These are phyloP conservation scores for Astragalus glycyphyllos DNA, from an alignment of 306 rosid genomes.

Conservation along the genomic window DNA sequence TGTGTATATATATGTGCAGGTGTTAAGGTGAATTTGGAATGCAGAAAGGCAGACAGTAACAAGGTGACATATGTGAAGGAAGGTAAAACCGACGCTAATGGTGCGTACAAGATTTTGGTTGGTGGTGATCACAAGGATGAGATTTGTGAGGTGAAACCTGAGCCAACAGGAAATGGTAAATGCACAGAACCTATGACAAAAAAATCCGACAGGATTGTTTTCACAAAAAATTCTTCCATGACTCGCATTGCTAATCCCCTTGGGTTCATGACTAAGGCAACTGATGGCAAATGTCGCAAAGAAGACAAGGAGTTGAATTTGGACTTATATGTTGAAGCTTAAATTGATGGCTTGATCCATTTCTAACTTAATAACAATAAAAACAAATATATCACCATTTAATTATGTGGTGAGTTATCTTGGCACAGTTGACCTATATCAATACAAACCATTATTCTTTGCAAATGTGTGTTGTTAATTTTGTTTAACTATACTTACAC, in stretches of 20 bases:
- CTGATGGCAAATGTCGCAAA: slow-evolving; percentile 15
- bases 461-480: slow-evolving; percentile 1
- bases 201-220: slow-evolving; percentile 39
- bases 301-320: slow-evolving; percentile 48
- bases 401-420: background rate
- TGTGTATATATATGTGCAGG: slow-evolving; percentile 32
- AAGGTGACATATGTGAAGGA: background rate
- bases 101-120: slow-evolving; percentile 33
- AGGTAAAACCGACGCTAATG: slow-evolving; percentile 31
- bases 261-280: slow-evolving; percentile 55
- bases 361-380: too few species aligned
- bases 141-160: slow-evolving; percentile 39
- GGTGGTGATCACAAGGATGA: slow-evolving; percentile 54
- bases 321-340: slow-evolving; percentile 18
- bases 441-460: background rate
- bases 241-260: slow-evolving; percentile 56
- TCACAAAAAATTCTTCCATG: slow-evolving; percentile 44
- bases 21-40: slow-evolving; percentile 40
- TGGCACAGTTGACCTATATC: background rate
- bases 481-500: too few species aligned
- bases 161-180: background rate
- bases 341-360: background rate
- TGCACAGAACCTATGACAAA: slow-evolving; percentile 36
- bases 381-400: background rate
- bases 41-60: slow-evolving; percentile 7